Base-by-base conservation (phyloP, 1,284 basidiomycete genomes). In the Ceratobasidium theobromae region DNA sequence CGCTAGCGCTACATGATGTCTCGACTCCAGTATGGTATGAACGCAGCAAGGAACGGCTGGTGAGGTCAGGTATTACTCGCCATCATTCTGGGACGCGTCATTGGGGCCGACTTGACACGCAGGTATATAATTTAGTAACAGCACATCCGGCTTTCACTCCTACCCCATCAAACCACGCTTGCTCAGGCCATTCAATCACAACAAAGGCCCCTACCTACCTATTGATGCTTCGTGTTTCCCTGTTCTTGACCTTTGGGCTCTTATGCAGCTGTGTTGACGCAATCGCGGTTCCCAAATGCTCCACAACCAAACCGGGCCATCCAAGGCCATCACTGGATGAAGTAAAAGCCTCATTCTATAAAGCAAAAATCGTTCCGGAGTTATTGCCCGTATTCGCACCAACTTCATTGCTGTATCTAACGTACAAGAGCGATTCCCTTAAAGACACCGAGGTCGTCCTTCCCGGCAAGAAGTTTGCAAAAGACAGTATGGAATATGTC, bases 301-400 rank as follows among this genome's bases (percentile, higher is more conserved):
- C 32, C 18, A 30, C 12, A 1, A 18, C n/a, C 27, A 33, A 38
- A 48, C n/a, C 33, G 6, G 18, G 43, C 32, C 43, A 16, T 18
- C 27, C 46, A 21, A 14, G 32, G 14, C 57, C 57, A 23, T 35
- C 46, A 11, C n/a, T 62, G 32, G 33, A 45, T n/a, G 18, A 62
- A 40, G 57, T 62, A 16, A 62, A 51, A n/a, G n/a, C 23, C 8
- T 49, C 33, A 12, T 62, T 62, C 27, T 48, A 62, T 16, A 46
- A 49, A 45, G 57, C 57, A 2, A 48, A 62, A 14, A 51, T 62
- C 23, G 57, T 62, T 3, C 57, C 57, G 32, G 57, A 62, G 45
- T 23, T 62, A 5, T 30, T 62, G 21, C 57, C 45, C 3, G 33
- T 33, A 16, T 62, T 62, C 32, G 46, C 48, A 14, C 45, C 57